A percentile compares a stretch with the other conserved stretches of the same genome.
Conservation (phyloP, 345 rosid genomes). For the Camelina hispida region DNA sequence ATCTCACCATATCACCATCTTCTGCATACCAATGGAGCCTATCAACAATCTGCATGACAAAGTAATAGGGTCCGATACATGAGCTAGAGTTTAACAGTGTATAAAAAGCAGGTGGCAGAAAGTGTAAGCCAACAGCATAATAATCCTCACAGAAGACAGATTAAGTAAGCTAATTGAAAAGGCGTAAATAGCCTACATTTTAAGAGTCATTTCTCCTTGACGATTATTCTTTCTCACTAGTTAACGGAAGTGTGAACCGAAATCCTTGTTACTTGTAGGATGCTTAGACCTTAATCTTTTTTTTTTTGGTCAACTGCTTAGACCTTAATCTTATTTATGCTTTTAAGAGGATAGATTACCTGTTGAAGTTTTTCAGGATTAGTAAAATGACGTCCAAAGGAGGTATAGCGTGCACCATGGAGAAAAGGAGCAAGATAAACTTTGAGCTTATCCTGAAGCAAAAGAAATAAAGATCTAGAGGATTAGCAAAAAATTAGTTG, state of each 20-base stretch:
- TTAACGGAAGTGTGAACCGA: conserved; percentile 13
- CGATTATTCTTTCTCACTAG: not conserved
- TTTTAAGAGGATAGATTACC: conserved; percentile 50
- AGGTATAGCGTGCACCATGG: conserved; percentile 79
- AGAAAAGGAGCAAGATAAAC: conserved; percentile 88
- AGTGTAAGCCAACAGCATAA: conserved; percentile 24
- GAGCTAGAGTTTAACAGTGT: conserved; percentile 9
- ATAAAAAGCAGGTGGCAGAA: conserved; percentile 9
- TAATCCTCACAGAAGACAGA: conserved; percentile 29
- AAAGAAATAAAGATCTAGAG: conserved; percentile 26
- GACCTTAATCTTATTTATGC: conserved; percentile 2
- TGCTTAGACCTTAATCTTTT: not conserved
- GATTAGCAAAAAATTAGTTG: conserved; percentile 16
- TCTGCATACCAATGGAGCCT: conserved; percentile 81
- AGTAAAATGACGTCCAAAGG: conserved; percentile 97
- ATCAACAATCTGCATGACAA: conserved; percentile 75
- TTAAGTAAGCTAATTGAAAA: conserved; percentile 6
- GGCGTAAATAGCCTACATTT: conserved; percentile 5
- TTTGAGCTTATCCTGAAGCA: conserved; percentile 73
- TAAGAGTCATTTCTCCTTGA: conserved; percentile 29
- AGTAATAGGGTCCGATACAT: conserved; percentile 18
- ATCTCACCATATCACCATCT: conserved; percentile 84
- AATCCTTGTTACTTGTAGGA: conserved; percentile 14
- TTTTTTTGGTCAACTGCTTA: not conserved
- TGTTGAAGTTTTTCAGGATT: conserved; percentile 78